phyloP scores from a whole-genome alignment of 106 monocot species.

The Phalaenopsis aphrodite region DNA sequence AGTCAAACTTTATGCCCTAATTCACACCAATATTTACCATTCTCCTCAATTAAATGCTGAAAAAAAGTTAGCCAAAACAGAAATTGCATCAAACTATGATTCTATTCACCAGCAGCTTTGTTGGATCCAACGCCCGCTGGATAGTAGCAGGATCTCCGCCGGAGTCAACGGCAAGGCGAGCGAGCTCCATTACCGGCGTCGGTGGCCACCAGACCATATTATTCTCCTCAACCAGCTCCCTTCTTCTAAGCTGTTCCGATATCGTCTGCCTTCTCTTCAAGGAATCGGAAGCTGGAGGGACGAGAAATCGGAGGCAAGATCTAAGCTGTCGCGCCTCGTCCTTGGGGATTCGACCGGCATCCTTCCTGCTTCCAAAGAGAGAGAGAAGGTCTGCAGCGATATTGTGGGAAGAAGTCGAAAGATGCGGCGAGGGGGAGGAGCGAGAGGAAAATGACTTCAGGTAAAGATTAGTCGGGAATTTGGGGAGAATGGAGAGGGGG shows the following conservation, averaged over 20 bases:
- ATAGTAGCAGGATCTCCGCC: conserved; percentile 66
- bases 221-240: conserved; percentile 18
- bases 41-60: not conserved
- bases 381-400: conserved; percentile 41
- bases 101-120: conserved; percentile 49
- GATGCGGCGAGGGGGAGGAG: conserved; percentile 1
- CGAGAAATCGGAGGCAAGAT: conserved; percentile 85
- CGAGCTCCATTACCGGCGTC: conserved; percentile 79
- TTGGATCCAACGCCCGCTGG: conserved; percentile 68
- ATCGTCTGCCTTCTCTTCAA: conserved; percentile 5
- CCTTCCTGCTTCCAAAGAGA: conserved; percentile 37
- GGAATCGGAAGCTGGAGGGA: conserved; percentile 22
- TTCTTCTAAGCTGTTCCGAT: not conserved
- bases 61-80: not conserved
- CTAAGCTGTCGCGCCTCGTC: conserved; percentile 31
- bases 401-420: conserved; percentile 1
- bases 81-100: not conserved
- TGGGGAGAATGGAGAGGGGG: conserved; percentile 2
- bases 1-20: too few relatives aligned
- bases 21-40: too few relatives aligned
- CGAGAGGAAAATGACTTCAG: conserved; percentile 8
- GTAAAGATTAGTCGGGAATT: not conserved
- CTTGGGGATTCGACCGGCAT: conserved; percentile 28
- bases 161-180: conserved; percentile 79
- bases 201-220: conserved; percentile 84